phyloP scores from a whole-genome alignment of 495 filamentous ascomycete species.

The Clohesyomyces aquaticus region DNA sequence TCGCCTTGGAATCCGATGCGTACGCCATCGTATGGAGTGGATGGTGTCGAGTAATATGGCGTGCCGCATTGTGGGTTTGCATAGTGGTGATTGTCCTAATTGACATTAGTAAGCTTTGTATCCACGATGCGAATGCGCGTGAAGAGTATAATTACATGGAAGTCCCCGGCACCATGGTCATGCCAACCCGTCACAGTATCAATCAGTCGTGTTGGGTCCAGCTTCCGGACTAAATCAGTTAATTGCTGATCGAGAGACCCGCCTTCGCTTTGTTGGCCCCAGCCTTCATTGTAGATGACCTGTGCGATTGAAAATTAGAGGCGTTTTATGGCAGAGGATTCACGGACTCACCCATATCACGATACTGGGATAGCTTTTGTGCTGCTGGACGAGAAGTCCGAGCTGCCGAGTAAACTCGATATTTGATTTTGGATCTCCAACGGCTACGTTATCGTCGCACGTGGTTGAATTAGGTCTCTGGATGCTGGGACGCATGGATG shows the following conservation, averaged over 20 bases:
- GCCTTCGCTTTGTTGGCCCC: constrained; percentile 60
- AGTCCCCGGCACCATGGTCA: constrained; percentile 65
- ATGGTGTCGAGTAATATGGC: constrained; percentile 61
- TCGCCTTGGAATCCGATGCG: constrained; percentile 71
- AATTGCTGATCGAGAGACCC: constrained; percentile 59
- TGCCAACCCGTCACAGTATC: constrained; percentile 64
- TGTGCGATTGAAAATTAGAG: no score
- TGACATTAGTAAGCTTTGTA: background rate
- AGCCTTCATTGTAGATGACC: constrained; percentile 74
- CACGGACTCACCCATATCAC: constrained; percentile 56
- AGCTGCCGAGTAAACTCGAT: constrained; percentile 66
- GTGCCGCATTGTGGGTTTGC: constrained; percentile 71
- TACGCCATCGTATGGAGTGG: constrained; percentile 60
- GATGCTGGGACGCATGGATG: constrained; percentile 52
- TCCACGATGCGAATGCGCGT: background rate
- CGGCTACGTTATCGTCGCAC: background rate
- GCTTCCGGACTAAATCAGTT: constrained; percentile 54
- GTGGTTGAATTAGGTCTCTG: constrained; percentile 38
- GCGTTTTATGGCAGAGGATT: no score
- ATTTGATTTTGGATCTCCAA: constrained; percentile 53
- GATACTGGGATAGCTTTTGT: constrained; percentile 66
- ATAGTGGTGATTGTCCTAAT: constrained; percentile 71
- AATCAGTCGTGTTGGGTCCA: constrained; percentile 66
- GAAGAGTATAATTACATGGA: constrained; percentile 45
- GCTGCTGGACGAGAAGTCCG: constrained; percentile 62